A percentile compares a stretch with the other conserved stretches of the same genome.
Evolutionary conservation across 1,139 yeast species (phyloP).

Genomic region (Blastobotrys indianensis): DNA sequence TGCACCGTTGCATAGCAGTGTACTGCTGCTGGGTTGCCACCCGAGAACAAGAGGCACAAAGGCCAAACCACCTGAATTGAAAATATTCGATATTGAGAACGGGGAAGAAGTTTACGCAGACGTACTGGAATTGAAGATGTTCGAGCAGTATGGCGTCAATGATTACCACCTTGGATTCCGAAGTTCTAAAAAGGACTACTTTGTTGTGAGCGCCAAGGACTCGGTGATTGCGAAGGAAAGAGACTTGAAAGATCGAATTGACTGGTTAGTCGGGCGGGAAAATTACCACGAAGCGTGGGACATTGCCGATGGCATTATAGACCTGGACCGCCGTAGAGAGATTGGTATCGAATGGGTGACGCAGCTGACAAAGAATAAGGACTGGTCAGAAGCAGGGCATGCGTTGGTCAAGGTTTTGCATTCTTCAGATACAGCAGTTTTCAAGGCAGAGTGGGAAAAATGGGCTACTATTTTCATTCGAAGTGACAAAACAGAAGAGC

Average conservation of each 20-base stretch:
- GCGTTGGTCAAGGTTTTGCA: constrained; percentile 44
- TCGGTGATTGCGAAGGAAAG: constrained; percentile 71
- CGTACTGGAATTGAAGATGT: constrained; percentile 61
- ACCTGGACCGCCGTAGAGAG: constrained; percentile 46
- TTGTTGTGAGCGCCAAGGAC: constrained; percentile 73
- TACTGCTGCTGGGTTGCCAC: constrained; percentile 40
- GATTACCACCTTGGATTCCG: constrained; percentile 54
- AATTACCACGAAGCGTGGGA: constrained; percentile 69
- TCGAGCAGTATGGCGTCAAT: constrained; percentile 62
- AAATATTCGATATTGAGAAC: constrained; percentile 55
- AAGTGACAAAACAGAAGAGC: constrained; percentile 41
- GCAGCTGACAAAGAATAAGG: constrained; percentile 41
- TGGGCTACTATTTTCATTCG: constrained; percentile 56
- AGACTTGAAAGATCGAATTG: constrained; percentile 58
- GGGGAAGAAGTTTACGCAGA: constrained; percentile 82
- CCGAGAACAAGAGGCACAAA: not conserved
- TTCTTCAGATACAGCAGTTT: constrained; percentile 19
- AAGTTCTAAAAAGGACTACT: constrained; percentile 42
- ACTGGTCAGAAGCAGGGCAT: constrained; percentile 54
- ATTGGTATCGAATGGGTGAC: constrained; percentile 64
- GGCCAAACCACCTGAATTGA: constrained; percentile 55
- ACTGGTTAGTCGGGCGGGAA: constrained; percentile 61
- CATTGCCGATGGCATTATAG: constrained; percentile 54
- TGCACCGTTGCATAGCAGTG: constrained; percentile 44
- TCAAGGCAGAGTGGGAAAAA: constrained; percentile 52